Conservation (phyloP, 1,284 basidiomycete genomes). For the Trichosporon sp. region DNA sequence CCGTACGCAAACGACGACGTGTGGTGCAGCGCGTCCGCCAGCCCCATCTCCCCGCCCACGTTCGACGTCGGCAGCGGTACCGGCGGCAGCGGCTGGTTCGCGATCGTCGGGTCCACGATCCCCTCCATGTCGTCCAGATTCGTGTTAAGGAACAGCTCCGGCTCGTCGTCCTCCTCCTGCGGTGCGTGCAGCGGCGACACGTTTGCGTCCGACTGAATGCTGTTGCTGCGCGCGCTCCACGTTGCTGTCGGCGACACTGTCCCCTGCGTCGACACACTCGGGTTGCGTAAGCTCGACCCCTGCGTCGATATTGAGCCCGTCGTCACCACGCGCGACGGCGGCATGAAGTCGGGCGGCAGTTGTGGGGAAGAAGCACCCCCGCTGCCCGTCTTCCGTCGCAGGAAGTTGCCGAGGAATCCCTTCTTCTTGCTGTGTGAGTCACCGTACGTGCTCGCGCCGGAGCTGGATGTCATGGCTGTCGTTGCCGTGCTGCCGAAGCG, state of each 20-base stretch:
- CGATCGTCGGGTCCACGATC: conserved; percentile 61
- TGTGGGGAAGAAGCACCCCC: neutral
- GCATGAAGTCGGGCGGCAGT: conserved; percentile 2
- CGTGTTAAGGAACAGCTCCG: conserved; percentile 60
- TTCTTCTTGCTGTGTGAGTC: conserved; percentile 38
- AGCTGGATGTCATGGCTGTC: conserved; percentile 8
- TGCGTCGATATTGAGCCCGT: neutral
- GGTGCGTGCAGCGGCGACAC: conserved; percentile 38
- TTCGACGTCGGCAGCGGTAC: neutral
- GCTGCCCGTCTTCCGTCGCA: conserved; percentile 1
- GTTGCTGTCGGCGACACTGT: conserved; percentile 1
- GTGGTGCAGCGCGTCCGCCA: conserved; percentile 31
- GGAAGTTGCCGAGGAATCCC: conserved; percentile 30
- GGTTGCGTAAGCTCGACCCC: conserved; percentile 3
- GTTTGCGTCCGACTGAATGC: conserved; percentile 10
- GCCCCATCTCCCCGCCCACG: conserved; percentile 15
- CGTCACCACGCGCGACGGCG: neutral
- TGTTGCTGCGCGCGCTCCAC: neutral
- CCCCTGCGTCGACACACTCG: conserved; percentile 8
- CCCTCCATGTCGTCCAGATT: conserved; percentile 78
- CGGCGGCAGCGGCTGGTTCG: conserved; percentile 22
- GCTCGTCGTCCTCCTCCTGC: conserved; percentile 9
- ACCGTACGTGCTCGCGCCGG: conserved; percentile 3
- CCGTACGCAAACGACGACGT: conserved; percentile 10
- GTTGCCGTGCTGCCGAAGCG: conserved; percentile 28